Conservation (phyloP, 2,329 filamentous ascomycete genomes). For the Xylariaceae sp. region DNA sequence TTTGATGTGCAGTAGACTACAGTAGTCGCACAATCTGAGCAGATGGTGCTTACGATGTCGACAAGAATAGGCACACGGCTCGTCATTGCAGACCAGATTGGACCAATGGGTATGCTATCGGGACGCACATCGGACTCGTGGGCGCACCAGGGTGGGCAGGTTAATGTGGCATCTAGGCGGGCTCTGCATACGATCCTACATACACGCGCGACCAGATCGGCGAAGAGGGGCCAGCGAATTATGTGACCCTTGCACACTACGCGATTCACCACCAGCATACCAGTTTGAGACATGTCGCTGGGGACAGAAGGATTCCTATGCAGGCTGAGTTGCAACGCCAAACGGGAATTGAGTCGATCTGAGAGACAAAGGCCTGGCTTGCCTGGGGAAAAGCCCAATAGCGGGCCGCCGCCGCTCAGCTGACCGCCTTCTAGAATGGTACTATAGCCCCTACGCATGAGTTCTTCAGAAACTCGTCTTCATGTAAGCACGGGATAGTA, state of each 20-base stretch:
- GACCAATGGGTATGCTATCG: too few species aligned
- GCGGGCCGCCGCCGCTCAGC: background rate
- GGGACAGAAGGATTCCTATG: constrained; percentile 18
- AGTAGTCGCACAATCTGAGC: background rate
- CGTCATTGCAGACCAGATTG: too few species aligned
- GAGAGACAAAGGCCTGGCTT: constrained; percentile 11
- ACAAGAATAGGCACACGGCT: constrained; percentile 23
- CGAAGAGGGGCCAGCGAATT: constrained; percentile 15
- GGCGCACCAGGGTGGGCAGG: background rate
- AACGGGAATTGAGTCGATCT: constrained; percentile 15
- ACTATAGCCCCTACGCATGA: background rate
- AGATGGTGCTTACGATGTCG: constrained; percentile 2
- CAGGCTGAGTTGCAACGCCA: constrained; percentile 14
- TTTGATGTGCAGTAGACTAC: background rate
- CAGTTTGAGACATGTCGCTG: too few species aligned
- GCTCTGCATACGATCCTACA: constrained; percentile 2
- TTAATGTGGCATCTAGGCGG: constrained; percentile 8
- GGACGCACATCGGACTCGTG: background rate
- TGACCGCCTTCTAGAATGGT: background rate
- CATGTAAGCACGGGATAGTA: too few species aligned
- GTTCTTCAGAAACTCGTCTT: too few species aligned
- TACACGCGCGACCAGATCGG: background rate
- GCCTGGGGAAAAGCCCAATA: too few species aligned
- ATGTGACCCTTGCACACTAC: constrained; percentile 3
- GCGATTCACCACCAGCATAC: too few species aligned